These are phyloP conservation scores for Ensete ventricosum DNA, from an alignment of 176 grass and related monocot species.

Conservation along the genomic window DNA sequence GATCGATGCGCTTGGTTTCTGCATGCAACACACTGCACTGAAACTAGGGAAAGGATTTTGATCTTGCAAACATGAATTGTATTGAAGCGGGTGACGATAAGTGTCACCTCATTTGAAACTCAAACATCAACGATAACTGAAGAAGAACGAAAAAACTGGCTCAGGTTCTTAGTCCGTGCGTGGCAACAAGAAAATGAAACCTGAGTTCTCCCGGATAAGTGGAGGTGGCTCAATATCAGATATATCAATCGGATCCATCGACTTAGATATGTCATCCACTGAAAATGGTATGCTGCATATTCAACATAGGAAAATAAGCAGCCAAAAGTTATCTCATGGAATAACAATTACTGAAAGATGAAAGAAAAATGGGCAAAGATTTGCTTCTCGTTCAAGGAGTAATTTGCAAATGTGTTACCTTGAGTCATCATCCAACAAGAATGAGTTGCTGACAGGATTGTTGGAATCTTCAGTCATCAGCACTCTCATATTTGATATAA, in stretches of 20 bases:
- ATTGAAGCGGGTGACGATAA: not conserved
- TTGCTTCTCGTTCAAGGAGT: not conserved
- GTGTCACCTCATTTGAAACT: not conserved
- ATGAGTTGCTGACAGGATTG: conserved; percentile 92
- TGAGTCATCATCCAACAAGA: conserved; percentile 93
- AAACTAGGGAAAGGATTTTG: not conserved
- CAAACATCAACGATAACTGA: not conserved
- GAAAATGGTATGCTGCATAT: conserved; percentile 48
- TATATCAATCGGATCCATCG: conserved; percentile 45
- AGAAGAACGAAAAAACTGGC: not conserved
- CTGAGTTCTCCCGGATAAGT: conserved; percentile 37
- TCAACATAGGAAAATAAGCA: conserved; percentile 15
- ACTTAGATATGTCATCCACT: conserved; percentile 49
- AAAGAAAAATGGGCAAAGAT: not conserved
- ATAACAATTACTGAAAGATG: conserved; percentile 7
- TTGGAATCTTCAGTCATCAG: conserved; percentile 98
- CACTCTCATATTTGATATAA: conserved; percentile 97
- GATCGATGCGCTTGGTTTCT: not conserved
- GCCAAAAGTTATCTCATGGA: not conserved
- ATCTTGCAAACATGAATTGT: not conserved
- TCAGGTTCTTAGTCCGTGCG: conserved; percentile 9
- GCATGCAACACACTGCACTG: not conserved
- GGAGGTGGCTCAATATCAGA: conserved; percentile 39
- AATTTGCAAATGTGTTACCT: conserved; percentile 43
- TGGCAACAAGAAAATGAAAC: conserved; percentile 38